Evolutionary conservation across 768 basidiomycete genomes (phyloP).

Genomic region (Imleria badia): DNA sequence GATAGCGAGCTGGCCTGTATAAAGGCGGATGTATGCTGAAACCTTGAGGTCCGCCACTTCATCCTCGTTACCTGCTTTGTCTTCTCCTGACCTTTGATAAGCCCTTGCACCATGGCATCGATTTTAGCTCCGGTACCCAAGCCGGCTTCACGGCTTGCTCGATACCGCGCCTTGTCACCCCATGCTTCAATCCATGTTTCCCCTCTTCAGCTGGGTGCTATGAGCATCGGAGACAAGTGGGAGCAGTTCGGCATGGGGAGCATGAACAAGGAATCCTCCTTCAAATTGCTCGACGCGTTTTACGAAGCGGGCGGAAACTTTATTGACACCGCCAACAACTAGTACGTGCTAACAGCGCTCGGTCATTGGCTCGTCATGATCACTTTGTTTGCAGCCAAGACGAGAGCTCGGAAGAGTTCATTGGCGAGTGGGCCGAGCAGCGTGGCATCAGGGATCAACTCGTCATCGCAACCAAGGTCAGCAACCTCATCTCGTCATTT

Average conservation of each 20-base stretch:
- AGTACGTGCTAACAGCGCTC: constrained; percentile 25
- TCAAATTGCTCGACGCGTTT: constrained; percentile 47
- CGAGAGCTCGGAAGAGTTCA: constrained; percentile 51
- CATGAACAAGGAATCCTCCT: constrained; percentile 42
- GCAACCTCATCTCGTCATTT: neutral
- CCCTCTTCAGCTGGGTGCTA: constrained; percentile 43
- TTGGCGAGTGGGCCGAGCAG: constrained; percentile 50
- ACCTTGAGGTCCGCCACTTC: neutral
- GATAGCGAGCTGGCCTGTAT: neutral
- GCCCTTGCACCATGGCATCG: neutral
- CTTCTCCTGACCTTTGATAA: neutral
- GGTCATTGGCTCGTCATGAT: neutral
- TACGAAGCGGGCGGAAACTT: constrained; percentile 48
- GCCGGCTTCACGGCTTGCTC: constrained; percentile 25
- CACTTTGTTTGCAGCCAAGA: constrained; percentile 39
- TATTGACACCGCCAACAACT: constrained; percentile 49
- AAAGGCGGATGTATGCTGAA: neutral
- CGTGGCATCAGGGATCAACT: constrained; percentile 45
- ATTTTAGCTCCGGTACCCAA: neutral
- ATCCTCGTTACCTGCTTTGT: too few relatives aligned
- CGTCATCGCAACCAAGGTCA: constrained; percentile 43
- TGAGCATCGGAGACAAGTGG: constrained; percentile 46
- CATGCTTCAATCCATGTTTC: constrained; percentile 42
- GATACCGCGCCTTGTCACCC: constrained; percentile 36
- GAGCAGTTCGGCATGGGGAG: constrained; percentile 30